A percentile compares a stretch with the other conserved stretches of the same genome.
Evolutionary conservation across 371 early-diverging fungal species (phyloP).

Genomic region (Thermomucor indicae-seudaticae): DNA sequence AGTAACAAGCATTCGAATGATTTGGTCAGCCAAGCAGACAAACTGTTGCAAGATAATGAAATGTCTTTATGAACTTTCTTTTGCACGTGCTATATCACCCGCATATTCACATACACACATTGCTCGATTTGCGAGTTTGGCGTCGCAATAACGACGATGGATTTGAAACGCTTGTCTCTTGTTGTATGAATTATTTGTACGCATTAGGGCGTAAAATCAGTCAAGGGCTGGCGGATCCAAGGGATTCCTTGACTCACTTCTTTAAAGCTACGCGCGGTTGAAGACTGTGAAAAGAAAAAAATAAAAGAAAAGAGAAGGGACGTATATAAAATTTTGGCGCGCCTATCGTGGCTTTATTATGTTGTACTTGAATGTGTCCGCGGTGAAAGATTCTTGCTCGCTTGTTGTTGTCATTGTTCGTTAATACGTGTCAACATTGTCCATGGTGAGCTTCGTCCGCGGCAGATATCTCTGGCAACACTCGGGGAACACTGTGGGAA

Average conservation of each 20-base stretch:
- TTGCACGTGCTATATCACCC: neutral
- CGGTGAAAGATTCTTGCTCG: neutral
- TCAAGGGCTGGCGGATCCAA: conserved; percentile 9
- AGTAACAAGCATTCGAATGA: conserved; percentile 26
- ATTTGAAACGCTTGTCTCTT: conserved; percentile 36
- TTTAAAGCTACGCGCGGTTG: neutral
- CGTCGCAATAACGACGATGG: conserved; percentile 27
- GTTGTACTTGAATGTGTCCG: conserved; percentile 1
- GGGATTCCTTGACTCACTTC: neutral
- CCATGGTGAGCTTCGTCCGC: conserved; percentile 17
- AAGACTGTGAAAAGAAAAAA: neutral
- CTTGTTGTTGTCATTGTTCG: neutral
- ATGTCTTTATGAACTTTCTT: neutral
- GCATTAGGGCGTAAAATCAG: conserved; percentile 22
- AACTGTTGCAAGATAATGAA: conserved; percentile 14
- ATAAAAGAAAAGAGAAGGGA: neutral
- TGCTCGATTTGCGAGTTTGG: conserved; percentile 29
- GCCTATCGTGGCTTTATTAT: too few relatives aligned
- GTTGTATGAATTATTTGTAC: conserved; percentile 22
- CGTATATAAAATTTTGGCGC: too few relatives aligned
- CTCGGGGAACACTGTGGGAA: too few relatives aligned
- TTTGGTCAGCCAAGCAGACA: conserved; percentile 29
- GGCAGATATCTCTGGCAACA: neutral
- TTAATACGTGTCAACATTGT: conserved; percentile 1
- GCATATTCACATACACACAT: conserved; percentile 26